Conservation (phyloP, 352 stramenopile species). For the Thalassiosira pacifica region DNA sequence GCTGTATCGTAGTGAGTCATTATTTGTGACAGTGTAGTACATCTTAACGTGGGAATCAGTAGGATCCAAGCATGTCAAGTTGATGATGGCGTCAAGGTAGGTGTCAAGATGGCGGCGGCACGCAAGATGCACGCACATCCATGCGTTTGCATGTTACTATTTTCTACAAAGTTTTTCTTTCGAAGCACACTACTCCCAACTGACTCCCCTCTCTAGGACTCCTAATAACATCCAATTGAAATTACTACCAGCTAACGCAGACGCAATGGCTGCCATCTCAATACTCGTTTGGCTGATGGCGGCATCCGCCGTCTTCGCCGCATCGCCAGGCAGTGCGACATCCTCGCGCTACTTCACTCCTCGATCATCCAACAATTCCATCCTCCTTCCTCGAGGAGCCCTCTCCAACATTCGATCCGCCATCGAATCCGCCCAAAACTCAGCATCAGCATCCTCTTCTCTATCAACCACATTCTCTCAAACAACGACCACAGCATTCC, state of each 20-base stretch:
- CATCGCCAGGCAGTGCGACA: neutral
- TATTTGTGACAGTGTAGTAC: too few species aligned
- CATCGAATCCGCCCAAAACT: slow-evolving; percentile 27
- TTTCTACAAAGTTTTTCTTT: too few species aligned
- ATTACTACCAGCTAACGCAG: too few species aligned
- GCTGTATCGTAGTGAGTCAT: too few species aligned
- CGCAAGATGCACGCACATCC: too few species aligned
- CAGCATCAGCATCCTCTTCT: neutral
- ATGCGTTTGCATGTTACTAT: too few species aligned
- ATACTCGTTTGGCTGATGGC: neutral
- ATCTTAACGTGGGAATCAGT: neutral
- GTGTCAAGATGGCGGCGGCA: too few species aligned
- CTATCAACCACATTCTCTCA: slow-evolving; percentile 6
- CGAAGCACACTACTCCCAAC: too few species aligned
- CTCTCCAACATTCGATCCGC: slow-evolving; percentile 45
- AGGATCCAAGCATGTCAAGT: neutral
- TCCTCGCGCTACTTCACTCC: slow-evolving; percentile 6
- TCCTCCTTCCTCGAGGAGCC: slow-evolving; percentile 45
- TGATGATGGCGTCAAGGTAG: too few species aligned
- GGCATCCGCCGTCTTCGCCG: neutral
- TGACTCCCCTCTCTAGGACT: too few species aligned
- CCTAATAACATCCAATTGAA: too few species aligned
- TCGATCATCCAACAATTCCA: slow-evolving; percentile 40
- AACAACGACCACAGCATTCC: neutral
- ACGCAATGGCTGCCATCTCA: neutral